Base-by-base conservation (phyloP, 257 asterid species). In the Penstemon barbatus region DNA sequence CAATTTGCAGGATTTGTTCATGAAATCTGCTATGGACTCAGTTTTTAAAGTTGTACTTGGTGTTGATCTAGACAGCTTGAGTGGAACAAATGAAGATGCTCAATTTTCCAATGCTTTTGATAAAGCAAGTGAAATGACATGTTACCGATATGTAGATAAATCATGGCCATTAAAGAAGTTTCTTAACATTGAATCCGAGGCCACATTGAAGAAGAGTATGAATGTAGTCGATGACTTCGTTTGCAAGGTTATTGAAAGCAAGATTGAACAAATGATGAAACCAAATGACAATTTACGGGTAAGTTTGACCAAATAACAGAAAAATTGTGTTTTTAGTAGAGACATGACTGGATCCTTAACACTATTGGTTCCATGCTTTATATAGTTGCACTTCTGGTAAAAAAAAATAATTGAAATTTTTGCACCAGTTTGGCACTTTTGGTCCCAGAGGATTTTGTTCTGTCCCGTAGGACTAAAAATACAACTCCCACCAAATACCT, bases 21-120 rank as follows among this genome's bases (percentile, higher is more conserved):
- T 85, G 95, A 88, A 82, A 77, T 75, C 87, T 37, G 78, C 92
- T 3, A 54, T 88, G 46, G 95, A 88, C 75, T 85, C 95, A 8
- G 86, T 86, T 46, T 84, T 88, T 64, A 84, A 79, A 79, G 87
- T 88, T 61, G 89, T 77, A 1, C 82, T 88, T 4, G 93, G 93
- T 4, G 87, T 86, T 67, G 93, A 86, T 38, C 82, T 88, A 1
- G 81, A 84, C 66, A 84, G 81, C 81, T 43, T 82, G 78, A 41
- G 75, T 15, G 91, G 91, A 9, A 71, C 80, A 3, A 66, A 73
- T 3, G 89, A 76, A 71, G 88, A 89, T 8, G 7, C 72, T 3
- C 68, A 66, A 25, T 88, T 88, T 58, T 79, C 83, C 12, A 66
- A 60, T 15, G 89, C 91, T 1, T 88, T 88, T 13, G 93, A 82